A percentile compares a stretch with the other conserved stretches of the same genome.
Conservation (phyloP, 257 asterid species). For the Salvia splendens region DNA sequence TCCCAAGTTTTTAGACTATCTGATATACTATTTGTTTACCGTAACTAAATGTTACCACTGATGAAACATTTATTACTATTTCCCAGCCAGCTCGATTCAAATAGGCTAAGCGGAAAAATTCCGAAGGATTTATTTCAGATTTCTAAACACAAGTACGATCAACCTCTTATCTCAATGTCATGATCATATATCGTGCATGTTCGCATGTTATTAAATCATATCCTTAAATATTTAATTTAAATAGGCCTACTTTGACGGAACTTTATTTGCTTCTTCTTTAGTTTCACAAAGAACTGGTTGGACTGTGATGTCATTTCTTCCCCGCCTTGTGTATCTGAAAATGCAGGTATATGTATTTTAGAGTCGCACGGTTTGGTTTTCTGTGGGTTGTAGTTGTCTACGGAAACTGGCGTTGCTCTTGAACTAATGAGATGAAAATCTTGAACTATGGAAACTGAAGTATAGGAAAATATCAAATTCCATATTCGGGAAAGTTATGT, state of each 20-base stretch:
- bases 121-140: slow-evolving; percentile 65
- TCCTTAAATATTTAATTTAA: neutral
- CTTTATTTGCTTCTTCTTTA: slow-evolving; percentile 40
- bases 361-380: neutral
- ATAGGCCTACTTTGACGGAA: slow-evolving; percentile 22
- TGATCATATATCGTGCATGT: neutral
- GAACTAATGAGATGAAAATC: too few relatives aligned
- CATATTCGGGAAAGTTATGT: neutral
- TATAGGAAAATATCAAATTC: neutral
- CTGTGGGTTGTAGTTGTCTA: too few relatives aligned
- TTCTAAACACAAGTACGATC: slow-evolving; percentile 67
- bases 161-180: neutral
- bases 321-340: slow-evolving; percentile 54
- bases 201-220: neutral
- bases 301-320: slow-evolving; percentile 60
- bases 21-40: neutral
- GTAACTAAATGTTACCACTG: slow-evolving; percentile 12
- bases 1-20: neutral
- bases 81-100: slow-evolving; percentile 77
- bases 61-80: slow-evolving; percentile 23
- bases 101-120: slow-evolving; percentile 64
- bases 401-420: too few relatives aligned
- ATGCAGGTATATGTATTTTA: slow-evolving; percentile 49
- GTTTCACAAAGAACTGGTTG: slow-evolving; percentile 82
- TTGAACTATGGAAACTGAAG: too few relatives aligned